phyloP scores from a whole-genome alignment of 257 asterid genomes.

The Solanum pinnatisectum region DNA sequence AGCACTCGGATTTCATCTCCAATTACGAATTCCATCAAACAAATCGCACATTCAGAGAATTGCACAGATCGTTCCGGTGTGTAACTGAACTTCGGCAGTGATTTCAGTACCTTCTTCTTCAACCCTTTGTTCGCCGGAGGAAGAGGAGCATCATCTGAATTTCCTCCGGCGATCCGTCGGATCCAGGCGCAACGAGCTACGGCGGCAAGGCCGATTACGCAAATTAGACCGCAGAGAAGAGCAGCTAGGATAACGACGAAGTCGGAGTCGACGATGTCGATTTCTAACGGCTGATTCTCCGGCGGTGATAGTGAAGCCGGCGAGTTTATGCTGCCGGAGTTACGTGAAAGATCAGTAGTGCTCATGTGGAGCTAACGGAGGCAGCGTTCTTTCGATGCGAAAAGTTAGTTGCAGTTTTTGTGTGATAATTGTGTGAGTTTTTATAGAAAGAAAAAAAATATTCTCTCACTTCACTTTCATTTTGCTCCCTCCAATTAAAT shows the following conservation, averaged over 20 bases:
- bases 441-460: neutral
- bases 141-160: neutral
- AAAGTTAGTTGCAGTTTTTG: neutral
- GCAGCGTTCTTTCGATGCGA: neutral
- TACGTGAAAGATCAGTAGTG: neutral
- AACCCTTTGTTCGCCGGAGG: conserved; percentile 10
- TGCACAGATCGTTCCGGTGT: neutral
- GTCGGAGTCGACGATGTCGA: conserved; percentile 1
- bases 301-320: neutral
- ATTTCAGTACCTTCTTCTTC: conserved; percentile 14
- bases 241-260: conserved; percentile 15
- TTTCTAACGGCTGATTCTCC: neutral
- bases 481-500: neutral
- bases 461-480: neutral
- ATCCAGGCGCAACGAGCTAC: conserved; percentile 20
- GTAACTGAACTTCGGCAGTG: conserved; percentile 13
- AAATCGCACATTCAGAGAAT: conserved; percentile 20
- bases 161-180: conserved; percentile 5
- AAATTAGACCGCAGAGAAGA: conserved; percentile 19
- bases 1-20: conserved; percentile 12
- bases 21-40: conserved; percentile 9
- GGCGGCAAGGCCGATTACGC: conserved; percentile 14
- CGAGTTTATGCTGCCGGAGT: conserved; percentile 4
- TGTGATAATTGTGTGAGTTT: neutral
- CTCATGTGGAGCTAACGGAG: neutral